Evolutionary conservation across 176 grass and related monocot species (phyloP).

Genomic region (Zoysia japonica): DNA sequence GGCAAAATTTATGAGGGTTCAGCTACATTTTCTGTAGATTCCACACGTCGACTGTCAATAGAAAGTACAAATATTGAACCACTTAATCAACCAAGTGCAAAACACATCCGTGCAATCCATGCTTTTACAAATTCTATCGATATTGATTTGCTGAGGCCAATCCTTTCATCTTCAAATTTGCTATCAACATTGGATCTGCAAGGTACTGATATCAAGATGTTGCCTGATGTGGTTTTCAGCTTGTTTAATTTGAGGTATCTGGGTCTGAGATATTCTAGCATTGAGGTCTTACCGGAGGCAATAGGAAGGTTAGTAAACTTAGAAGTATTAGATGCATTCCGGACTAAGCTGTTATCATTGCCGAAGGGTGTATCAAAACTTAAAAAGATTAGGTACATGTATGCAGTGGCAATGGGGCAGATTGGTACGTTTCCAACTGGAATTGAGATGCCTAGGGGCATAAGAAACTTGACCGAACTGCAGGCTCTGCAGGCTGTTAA

Average conservation of each 20-base stretch:
- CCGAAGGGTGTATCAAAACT: slow-evolving; percentile 24
- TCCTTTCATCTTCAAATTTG: slow-evolving; percentile 7
- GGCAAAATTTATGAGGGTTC: slow-evolving; percentile 8
- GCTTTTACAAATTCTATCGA: not conserved
- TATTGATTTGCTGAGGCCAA: not conserved
- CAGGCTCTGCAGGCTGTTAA: slow-evolving; percentile 23
- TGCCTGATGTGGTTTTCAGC: slow-evolving; percentile 19
- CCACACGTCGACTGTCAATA: slow-evolving; percentile 19
- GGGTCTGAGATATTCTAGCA: not conserved
- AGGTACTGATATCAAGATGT: not conserved
- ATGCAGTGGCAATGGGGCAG: not conserved
- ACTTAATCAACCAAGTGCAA: not conserved
- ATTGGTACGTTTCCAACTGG: not conserved
- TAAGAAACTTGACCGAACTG: slow-evolving; percentile 23
- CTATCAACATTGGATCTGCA: slow-evolving; percentile 18
- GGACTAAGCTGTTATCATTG: not conserved
- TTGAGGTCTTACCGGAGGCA: not conserved
- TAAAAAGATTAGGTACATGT: slow-evolving; percentile 26
- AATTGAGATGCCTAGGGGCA: slow-evolving; percentile 7
- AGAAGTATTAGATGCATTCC: not conserved
- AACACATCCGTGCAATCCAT: slow-evolving; percentile 5
- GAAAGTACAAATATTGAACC: not conserved
- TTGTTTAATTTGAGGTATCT: slow-evolving; percentile 43
- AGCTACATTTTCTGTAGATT: not conserved
- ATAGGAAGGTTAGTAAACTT: slow-evolving; percentile 36